Base-by-base conservation (phyloP, 2,329 filamentous ascomycete genomes). In the Pseudogymnoascus sp. region DNA sequence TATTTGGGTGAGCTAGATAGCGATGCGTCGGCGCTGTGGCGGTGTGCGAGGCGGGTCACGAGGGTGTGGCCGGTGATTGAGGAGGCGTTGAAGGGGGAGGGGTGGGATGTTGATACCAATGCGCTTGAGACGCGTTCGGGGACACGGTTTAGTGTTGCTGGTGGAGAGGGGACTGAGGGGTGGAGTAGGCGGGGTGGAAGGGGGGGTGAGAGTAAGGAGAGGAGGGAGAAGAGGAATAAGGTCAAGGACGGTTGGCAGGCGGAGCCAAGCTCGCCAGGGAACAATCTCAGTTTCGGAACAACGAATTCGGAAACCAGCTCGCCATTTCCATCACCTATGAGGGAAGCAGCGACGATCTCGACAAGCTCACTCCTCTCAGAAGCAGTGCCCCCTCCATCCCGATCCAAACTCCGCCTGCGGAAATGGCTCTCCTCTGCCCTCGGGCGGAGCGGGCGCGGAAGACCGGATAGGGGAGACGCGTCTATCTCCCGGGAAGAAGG, bases 91-190 rank as follows among this genome's bases (percentile, higher is more conserved):
- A 73, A 68, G 64, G 72, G 72, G 35, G 76, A 70, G 33, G 89
- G 89, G 0, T 93, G 89, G 89, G 83, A 92, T 74, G 68, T 89
- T 56, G 77, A 84, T 63, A 79, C 79, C 60, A 80, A 80, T 40
- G 87, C 85, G 5, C 76, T 93, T 68, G 89, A 92, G 77, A 91
- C 88, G 16, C 79, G 76, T 64, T 77, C 82, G 56, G 85, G 83
- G 10, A 70, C 71, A 62, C 72, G 78, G 64, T 65, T 79, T 62
- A 61, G 26, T 31, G 26, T 31, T 53, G 46, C 31, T 16, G 46
- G 19, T 19, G 19, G 19, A 19, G 19, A 19, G 2, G 19, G 19
- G 19, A 19, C 19, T 19, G 19, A 19, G 19, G 19, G 19, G 19
- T 19, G 19, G 19, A 19, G 2, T 2, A 19, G 19, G 19, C 19